Percentiles rank a stretch among this genome's conserved stretches.
Evolutionary conservation across 495 filamentous ascomycete species (phyloP).

Genomic region (Pseudevernia furfuracea): DNA sequence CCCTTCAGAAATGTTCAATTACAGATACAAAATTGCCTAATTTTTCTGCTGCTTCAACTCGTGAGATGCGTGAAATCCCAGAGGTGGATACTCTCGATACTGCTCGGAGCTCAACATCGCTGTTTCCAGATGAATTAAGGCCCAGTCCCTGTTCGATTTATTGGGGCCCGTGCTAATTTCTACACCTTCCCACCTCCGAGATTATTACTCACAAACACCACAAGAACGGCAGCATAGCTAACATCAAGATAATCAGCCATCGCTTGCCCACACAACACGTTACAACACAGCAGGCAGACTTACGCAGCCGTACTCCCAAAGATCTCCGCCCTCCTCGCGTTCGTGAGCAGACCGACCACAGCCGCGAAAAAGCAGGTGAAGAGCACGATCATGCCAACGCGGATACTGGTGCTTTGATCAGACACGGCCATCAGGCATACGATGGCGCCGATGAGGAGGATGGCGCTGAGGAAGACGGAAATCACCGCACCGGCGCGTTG

Average conservation of each 20-base stretch:
- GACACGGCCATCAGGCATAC: conserved; percentile 20
- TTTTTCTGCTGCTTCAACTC: no score
- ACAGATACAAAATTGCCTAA: background rate
- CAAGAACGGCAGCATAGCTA: conserved; percentile 27
- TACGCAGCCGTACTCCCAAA: conserved; percentile 31
- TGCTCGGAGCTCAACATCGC: no score
- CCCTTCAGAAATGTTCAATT: background rate
- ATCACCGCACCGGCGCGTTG: conserved; percentile 18
- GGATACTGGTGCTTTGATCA: conserved; percentile 5
- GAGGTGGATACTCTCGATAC: no score
- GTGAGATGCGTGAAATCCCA: no score
- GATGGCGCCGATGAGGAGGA: conserved; percentile 31
- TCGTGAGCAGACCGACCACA: conserved; percentile 30
- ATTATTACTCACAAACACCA: conserved; percentile 25
- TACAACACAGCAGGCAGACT: conserved; percentile 7
- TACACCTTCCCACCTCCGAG: background rate
- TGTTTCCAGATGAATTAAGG: no score
- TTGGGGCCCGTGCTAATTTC: no score
- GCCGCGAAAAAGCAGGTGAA: conserved; percentile 30
- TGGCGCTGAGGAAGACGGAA: conserved; percentile 23
- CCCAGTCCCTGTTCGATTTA: no score
- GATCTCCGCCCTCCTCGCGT: conserved; percentile 31
- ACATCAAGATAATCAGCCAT: background rate
- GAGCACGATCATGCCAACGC: conserved; percentile 28
- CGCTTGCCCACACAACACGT: background rate